A percentile compares a stretch with the other conserved stretches of the same genome.
Evolutionary conservation across 2,329 filamentous ascomycete genomes (phyloP).

Genomic region (Coniochaeta sp.): DNA sequence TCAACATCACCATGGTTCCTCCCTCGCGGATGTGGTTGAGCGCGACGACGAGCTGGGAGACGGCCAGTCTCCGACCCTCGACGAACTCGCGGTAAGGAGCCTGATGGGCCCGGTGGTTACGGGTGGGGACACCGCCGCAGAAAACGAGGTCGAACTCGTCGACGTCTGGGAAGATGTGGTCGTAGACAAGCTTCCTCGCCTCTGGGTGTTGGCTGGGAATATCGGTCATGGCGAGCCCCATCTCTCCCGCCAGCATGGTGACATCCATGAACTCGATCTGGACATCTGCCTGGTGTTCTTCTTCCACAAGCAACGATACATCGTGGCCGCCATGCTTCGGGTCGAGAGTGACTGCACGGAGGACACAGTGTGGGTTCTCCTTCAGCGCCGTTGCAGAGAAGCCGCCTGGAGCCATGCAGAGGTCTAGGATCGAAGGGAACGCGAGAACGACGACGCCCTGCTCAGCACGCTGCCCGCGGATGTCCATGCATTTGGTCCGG

Average conservation of each 20-base stretch:
- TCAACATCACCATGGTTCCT: constrained; percentile 42
- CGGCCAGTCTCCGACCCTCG: constrained; percentile 28
- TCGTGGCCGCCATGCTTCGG: constrained; percentile 29
- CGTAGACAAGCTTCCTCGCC: constrained; percentile 14
- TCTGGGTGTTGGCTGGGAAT: constrained; percentile 26
- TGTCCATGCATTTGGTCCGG: neutral
- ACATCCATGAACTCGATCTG: constrained; percentile 26
- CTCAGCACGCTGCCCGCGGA: neutral
- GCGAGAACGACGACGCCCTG: neutral
- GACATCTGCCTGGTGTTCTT: constrained; percentile 6
- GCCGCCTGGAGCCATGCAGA: constrained; percentile 49
- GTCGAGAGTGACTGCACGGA: constrained; percentile 34
- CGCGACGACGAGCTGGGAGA: constrained; percentile 34
- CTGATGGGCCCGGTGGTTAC: no score
- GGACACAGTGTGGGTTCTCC: constrained; percentile 22
- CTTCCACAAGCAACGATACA: constrained; percentile 19
- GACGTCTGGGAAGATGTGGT: neutral
- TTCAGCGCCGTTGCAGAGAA: constrained; percentile 32
- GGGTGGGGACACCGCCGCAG: neutral
- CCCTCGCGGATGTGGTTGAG: constrained; percentile 35
- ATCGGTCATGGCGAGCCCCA: constrained; percentile 21
- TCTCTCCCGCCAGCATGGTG: constrained; percentile 37
- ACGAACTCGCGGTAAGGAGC: constrained; percentile 13
- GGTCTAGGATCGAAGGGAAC: constrained; percentile 35
- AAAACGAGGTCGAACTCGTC: neutral